Percentiles rank a stretch among this genome's conserved stretches.
These are phyloP conservation scores for Oryza meridionalis DNA, from an alignment of 176 grass and related monocot species.

Conservation along the genomic window DNA sequence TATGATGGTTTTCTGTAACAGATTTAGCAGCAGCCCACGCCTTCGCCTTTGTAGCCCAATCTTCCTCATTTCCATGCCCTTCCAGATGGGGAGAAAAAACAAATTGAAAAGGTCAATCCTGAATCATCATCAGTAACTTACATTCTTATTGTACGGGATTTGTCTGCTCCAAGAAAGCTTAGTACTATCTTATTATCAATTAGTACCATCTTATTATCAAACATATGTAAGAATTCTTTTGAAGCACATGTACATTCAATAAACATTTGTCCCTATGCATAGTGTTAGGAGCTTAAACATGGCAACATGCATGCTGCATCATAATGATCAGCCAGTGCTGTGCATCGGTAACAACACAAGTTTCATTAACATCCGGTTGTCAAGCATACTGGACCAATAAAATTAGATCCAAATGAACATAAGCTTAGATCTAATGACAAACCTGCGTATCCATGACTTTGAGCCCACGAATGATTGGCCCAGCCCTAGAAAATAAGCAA, in stretches of 20 bases:
- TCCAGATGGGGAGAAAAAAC: conserved; percentile 38
- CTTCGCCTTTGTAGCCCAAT: conserved; percentile 88
- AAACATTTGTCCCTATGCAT: background rate
- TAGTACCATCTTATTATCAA: conserved; percentile 23
- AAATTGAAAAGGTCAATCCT: conserved; percentile 38
- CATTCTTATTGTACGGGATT: conserved; percentile 2
- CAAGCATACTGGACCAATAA: background rate
- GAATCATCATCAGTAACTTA: conserved; percentile 22
- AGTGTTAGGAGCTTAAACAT: background rate
- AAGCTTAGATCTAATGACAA: conserved; percentile 23
- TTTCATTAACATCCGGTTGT: background rate
- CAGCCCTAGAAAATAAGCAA: conserved; percentile 59
- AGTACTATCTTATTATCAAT: conserved; percentile 26
- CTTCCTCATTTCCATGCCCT: conserved; percentile 64
- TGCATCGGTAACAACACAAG: conserved; percentile 11
- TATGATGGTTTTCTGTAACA: conserved; percentile 57
- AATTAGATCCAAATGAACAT: conserved; percentile 29
- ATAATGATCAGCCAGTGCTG: background rate
- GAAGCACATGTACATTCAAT: background rate
- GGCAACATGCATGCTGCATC: background rate
- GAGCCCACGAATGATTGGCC: conserved; percentile 59
- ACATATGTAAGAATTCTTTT: background rate
- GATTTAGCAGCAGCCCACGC: conserved; percentile 82
- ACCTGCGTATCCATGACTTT: conserved; percentile 73
- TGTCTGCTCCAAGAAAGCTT: conserved; percentile 19